These are phyloP conservation scores for Ambrosiella xylebori DNA, from an alignment of 2,329 filamentous ascomycete genomes.

Conservation along the genomic window DNA sequence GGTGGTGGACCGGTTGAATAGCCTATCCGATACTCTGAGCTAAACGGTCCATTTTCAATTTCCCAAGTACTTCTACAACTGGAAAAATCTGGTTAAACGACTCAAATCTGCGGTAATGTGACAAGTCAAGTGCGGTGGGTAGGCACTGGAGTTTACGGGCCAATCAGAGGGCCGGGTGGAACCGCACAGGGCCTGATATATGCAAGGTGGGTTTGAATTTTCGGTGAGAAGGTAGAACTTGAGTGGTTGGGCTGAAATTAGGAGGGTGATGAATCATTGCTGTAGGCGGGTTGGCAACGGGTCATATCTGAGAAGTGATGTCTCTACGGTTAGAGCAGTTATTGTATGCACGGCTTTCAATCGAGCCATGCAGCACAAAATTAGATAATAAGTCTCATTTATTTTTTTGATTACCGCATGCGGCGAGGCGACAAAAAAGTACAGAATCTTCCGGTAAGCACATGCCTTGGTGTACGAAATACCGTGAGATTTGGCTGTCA, in stretches of 20 bases:
- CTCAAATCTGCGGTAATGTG: no score
- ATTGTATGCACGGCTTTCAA: no score
- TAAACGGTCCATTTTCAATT: neutral
- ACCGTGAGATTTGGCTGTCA: neutral
- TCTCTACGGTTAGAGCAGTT: neutral
- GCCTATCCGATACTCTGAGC: neutral
- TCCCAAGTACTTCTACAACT: neutral
- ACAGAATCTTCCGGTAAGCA: neutral
- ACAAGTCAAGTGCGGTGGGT: neutral
- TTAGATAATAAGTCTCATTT: no score
- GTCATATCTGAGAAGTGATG: neutral
- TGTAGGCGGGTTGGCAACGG: neutral
- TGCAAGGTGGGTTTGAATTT: neutral
- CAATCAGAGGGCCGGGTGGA: neutral
- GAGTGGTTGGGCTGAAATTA: constrained; percentile 10
- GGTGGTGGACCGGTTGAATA: neutral
- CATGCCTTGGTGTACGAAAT: neutral
- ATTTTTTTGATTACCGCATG: no score
- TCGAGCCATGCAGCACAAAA: no score
- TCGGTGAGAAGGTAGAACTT: constrained; percentile 2
- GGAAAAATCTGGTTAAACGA: neutral
- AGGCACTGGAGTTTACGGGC: neutral
- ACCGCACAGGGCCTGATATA: neutral
- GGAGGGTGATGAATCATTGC: neutral
- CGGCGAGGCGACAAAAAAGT: no score